Conservation (phyloP, 805 yeast genomes). For the Ogataea kodamae region DNA sequence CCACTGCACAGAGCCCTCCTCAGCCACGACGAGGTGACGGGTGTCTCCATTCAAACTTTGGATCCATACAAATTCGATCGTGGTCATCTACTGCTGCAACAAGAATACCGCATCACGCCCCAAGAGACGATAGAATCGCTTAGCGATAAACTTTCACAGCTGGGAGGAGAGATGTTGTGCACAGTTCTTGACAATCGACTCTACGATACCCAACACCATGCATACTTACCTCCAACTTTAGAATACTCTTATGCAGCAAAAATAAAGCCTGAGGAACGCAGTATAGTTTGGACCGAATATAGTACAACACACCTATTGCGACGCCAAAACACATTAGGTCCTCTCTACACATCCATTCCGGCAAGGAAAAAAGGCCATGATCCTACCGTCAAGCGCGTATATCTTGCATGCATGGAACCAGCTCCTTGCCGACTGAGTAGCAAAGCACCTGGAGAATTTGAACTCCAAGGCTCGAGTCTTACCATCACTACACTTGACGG, state of each 20-base stretch:
- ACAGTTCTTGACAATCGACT: slow-evolving; percentile 38
- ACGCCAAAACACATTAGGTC: slow-evolving; percentile 52
- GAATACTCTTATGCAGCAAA: slow-evolving; percentile 56
- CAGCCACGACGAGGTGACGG: slow-evolving; percentile 60
- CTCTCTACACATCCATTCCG: slow-evolving; percentile 44
- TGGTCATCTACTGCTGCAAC: slow-evolving; percentile 67
- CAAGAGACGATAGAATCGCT: slow-evolving; percentile 46
- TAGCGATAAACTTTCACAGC: slow-evolving; percentile 46
- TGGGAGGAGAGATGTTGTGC: slow-evolving; percentile 60
- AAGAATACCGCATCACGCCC: slow-evolving; percentile 38
- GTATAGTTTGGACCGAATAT: slow-evolving; percentile 45
- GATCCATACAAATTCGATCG: slow-evolving; percentile 85
- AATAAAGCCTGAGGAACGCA: slow-evolving; percentile 40
- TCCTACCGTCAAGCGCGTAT: slow-evolving; percentile 37
- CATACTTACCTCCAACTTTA: slow-evolving; percentile 25
- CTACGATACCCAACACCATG: slow-evolving; percentile 22
- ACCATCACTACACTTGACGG: slow-evolving; percentile 46
- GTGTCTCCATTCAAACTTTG: slow-evolving; percentile 84
- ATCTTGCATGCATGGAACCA: slow-evolving; percentile 39
- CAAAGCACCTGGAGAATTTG: slow-evolving; percentile 29
- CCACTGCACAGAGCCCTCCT: slow-evolving; percentile 81
- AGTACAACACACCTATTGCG: slow-evolving; percentile 39
- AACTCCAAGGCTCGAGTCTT: slow-evolving; percentile 19
- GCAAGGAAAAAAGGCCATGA: slow-evolving; percentile 29
- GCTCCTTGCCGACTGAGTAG: background rate